Percentiles rank a stretch among this genome's conserved stretches.
Conservation (phyloP, 129 eudicot genomes). For the Helianthus tuberosus region DNA sequence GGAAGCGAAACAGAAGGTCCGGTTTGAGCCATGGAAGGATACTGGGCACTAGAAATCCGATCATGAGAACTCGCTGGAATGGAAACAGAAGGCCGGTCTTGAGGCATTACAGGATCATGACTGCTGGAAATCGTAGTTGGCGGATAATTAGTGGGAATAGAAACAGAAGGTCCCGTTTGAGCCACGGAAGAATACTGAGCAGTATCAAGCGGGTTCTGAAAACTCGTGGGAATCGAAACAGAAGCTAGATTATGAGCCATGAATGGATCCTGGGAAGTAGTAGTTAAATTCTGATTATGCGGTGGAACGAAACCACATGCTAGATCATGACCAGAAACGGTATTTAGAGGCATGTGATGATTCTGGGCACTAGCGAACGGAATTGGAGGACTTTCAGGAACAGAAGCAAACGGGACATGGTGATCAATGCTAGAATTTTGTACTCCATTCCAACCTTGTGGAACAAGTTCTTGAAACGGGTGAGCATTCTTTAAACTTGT, state of each 20-base stretch:
- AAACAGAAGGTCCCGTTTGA: conserved; percentile 18
- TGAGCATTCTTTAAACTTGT: conserved; percentile 32
- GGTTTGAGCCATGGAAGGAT: conserved; percentile 8
- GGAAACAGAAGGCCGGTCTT: conserved; percentile 13
- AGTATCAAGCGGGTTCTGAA: neutral
- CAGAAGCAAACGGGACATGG: neutral
- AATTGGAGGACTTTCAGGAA: conserved; percentile 16
- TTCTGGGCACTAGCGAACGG: neutral
- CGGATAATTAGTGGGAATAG: conserved; percentile 1
- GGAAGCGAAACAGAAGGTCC: conserved; percentile 18
- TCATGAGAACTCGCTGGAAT: conserved; percentile 24
- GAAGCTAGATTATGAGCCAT: conserved; percentile 3
- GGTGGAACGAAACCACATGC: conserved; percentile 19
- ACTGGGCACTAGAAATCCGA: neutral
- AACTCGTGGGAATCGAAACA: conserved; percentile 3
- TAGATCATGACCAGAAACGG: conserved; percentile 20
- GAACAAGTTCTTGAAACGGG: conserved; percentile 35
- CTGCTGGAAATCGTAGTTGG: neutral
- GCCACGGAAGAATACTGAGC: conserved; percentile 6
- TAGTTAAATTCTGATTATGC: conserved; percentile 8
- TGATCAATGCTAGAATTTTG: conserved; percentile 37
- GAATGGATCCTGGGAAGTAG: conserved; percentile 6
- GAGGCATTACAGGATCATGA: conserved; percentile 15
- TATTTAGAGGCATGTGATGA: conserved; percentile 1
- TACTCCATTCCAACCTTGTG: conserved; percentile 31